phyloP scores from a whole-genome alignment of 805 yeast genomes.

The Sungouiella blattae region DNA sequence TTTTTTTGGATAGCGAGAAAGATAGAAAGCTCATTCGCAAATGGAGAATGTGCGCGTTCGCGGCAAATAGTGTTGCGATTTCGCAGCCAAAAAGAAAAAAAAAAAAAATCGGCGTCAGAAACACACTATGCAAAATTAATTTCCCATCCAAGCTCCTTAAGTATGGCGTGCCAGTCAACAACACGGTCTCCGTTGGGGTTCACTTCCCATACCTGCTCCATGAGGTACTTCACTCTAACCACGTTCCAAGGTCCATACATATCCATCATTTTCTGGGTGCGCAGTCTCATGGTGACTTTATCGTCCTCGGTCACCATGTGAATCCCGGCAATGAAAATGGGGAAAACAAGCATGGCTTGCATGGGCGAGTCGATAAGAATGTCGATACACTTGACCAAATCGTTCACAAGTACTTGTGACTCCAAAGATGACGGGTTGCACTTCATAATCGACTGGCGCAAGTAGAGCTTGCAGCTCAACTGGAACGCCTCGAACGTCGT shows the following conservation, averaged over 20 bases:
- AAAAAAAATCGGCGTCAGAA: too few relatives aligned
- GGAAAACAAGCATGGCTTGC: slow-evolving; percentile 72
- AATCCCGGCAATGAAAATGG: slow-evolving; percentile 74
- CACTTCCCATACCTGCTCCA: slow-evolving; percentile 46
- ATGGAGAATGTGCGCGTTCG: too few relatives aligned
- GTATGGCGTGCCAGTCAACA: slow-evolving; percentile 71
- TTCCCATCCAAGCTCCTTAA: slow-evolving; percentile 71
- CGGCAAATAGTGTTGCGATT: too few relatives aligned
- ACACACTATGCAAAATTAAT: slow-evolving; percentile 61
- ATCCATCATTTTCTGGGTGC: slow-evolving; percentile 54
- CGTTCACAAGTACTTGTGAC: slow-evolving; percentile 54
- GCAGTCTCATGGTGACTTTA: slow-evolving; percentile 45
- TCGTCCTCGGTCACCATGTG: slow-evolving; percentile 55
- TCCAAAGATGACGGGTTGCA: slow-evolving; percentile 61
- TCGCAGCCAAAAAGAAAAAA: too few relatives aligned
- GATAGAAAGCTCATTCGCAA: too few relatives aligned
- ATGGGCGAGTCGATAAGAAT: slow-evolving; percentile 61
- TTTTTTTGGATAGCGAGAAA: too few relatives aligned
- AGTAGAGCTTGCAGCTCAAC: slow-evolving; percentile 61
- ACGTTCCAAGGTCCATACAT: slow-evolving; percentile 69
- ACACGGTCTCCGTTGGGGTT: slow-evolving; percentile 53
- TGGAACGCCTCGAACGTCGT: slow-evolving; percentile 72
- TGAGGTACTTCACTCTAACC: slow-evolving; percentile 40
- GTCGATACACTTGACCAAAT: slow-evolving; percentile 55
- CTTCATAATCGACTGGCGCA: slow-evolving; percentile 61